These are phyloP conservation scores for Trametes villosa DNA, from an alignment of 768 basidiomycete genomes.

Conservation along the genomic window DNA sequence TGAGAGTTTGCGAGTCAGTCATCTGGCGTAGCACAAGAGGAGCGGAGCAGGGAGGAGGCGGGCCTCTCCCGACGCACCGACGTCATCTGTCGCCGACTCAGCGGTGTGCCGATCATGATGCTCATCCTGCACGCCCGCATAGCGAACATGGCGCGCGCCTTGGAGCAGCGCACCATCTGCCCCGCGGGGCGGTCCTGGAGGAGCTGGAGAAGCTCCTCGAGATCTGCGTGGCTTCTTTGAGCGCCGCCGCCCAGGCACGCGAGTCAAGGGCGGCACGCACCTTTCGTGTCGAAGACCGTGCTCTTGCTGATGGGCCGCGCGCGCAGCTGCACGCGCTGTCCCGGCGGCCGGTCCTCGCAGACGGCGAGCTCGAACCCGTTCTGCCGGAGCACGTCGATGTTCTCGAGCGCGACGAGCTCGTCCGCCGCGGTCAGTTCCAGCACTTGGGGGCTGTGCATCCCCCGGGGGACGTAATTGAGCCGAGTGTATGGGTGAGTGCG, in stretches of 20 bases:
- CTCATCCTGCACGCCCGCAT: slow-evolving; percentile 95
- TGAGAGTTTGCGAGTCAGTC: slow-evolving; percentile 32
- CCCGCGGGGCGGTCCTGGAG: slow-evolving; percentile 78
- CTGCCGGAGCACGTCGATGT: slow-evolving; percentile 75
- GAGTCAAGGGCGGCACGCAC: slow-evolving; percentile 43
- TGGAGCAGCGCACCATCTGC: slow-evolving; percentile 89
- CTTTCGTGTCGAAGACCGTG: slow-evolving; percentile 88
- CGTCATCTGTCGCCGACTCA: slow-evolving; percentile 80
- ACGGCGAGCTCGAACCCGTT: slow-evolving; percentile 90
- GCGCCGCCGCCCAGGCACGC: slow-evolving; percentile 11
- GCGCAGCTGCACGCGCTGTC: slow-evolving; percentile 60
- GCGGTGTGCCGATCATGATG: slow-evolving; percentile 91
- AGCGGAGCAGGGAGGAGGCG: neutral
- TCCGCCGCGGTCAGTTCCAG: slow-evolving; percentile 90
- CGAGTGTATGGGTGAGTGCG: neutral
- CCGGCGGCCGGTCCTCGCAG: slow-evolving; percentile 45
- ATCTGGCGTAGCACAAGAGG: neutral
- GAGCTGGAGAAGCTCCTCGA: slow-evolving; percentile 90
- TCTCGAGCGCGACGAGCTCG: slow-evolving; percentile 86
- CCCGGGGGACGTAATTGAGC: neutral
- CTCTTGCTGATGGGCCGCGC: slow-evolving; percentile 93
- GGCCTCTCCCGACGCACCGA: slow-evolving; percentile 56
- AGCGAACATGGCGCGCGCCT: slow-evolving; percentile 95
- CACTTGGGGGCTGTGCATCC: slow-evolving; percentile 63
- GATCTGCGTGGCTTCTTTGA: slow-evolving; percentile 53